phyloP scores from a whole-genome alignment of 805 yeast species.

The Helenozyma baotianmanensis region DNA sequence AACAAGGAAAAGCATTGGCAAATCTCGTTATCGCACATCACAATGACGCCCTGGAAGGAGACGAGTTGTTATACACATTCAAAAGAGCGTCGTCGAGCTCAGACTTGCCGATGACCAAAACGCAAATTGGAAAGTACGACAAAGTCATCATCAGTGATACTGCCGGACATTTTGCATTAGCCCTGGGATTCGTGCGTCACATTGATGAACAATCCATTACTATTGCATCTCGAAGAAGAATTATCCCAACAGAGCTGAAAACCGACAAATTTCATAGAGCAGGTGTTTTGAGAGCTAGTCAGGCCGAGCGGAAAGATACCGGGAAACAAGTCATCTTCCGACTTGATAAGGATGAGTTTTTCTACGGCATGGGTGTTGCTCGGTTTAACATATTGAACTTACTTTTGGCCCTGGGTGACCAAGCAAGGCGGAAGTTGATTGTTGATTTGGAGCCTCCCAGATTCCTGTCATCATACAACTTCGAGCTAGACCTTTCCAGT shows the following conservation, averaged over 20 bases:
- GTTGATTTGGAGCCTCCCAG: constrained; percentile 52
- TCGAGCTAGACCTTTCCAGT: constrained; percentile 11
- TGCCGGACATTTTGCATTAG: constrained; percentile 67
- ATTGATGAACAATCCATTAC: constrained; percentile 41
- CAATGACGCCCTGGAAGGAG: constrained; percentile 17
- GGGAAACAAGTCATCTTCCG: constrained; percentile 39
- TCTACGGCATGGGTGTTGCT: constrained; percentile 69
- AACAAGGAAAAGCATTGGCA: constrained; percentile 57
- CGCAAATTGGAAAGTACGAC: constrained; percentile 58
- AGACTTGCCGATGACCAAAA: constrained; percentile 19
- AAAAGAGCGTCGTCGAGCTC: constrained; percentile 13
- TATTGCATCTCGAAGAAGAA: constrained; percentile 51
- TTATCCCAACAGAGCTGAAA: constrained; percentile 40
- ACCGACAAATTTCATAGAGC: constrained; percentile 36
- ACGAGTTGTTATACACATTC: constrained; percentile 46
- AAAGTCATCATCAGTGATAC: constrained; percentile 75
- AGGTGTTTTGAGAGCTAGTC: constrained; percentile 12
- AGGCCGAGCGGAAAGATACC: constrained; percentile 1
- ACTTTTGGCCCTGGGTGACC: constrained; percentile 50
- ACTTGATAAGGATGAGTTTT: constrained; percentile 76
- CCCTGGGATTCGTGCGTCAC: constrained; percentile 52
- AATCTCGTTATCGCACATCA: constrained; percentile 38
- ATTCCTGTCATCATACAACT: constrained; percentile 25
- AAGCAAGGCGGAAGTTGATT: constrained; percentile 40
- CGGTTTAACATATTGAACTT: constrained; percentile 71